Evolutionary conservation across 345 rosid species (phyloP).

Genomic region (Acer yangbiense): DNA sequence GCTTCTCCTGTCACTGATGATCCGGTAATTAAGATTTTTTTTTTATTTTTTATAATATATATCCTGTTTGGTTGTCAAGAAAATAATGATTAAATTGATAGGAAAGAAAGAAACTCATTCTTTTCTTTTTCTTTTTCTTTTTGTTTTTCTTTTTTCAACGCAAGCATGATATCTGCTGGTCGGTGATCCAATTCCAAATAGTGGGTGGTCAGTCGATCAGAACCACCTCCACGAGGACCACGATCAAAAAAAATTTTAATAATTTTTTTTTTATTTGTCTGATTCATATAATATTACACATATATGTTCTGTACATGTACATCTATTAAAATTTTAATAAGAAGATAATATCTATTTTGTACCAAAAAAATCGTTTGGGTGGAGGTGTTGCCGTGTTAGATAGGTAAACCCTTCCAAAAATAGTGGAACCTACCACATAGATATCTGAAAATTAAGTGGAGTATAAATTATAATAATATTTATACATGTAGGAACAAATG

Average conservation of each 20-base stretch:
- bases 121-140: not conserved
- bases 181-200: not conserved
- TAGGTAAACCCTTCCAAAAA: too few relatives aligned
- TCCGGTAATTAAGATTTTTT: constrained; percentile 61
- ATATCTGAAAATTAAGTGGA: too few relatives aligned
- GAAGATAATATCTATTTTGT: too few relatives aligned
- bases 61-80: constrained; percentile 28
- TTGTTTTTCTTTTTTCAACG: not conserved
- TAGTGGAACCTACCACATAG: too few relatives aligned
- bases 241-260: not conserved
- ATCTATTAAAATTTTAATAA: too few relatives aligned
- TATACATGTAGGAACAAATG: constrained; percentile 69
- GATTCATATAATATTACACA: too few relatives aligned
- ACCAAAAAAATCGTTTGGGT: too few relatives aligned
- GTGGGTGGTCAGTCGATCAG: not conserved
- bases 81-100: not conserved
- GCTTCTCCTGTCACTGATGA: constrained; percentile 98
- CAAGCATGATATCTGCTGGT: not conserved
- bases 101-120: too few relatives aligned
- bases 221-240: not conserved
- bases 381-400: too few relatives aligned
- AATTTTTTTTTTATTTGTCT: too few relatives aligned
- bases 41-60: not conserved
- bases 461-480: too few relatives aligned
- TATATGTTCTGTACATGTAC: too few relatives aligned